phyloP scores from a whole-genome alignment of 768 basidiomycete species.

The Lanmaoa rubissima region DNA sequence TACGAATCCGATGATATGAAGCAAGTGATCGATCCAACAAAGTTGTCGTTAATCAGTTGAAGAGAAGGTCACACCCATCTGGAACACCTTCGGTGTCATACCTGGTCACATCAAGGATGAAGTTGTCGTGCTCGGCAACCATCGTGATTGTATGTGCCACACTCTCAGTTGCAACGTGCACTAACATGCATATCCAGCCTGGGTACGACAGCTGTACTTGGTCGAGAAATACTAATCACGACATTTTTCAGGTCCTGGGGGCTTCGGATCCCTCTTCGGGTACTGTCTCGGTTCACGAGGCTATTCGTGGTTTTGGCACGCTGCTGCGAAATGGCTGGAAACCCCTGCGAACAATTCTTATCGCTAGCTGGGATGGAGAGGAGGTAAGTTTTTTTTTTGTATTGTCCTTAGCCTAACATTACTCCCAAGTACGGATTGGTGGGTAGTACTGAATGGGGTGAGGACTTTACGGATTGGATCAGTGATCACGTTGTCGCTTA shows the following conservation, averaged over 20 bases:
- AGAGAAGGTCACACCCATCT: conserved; percentile 81
- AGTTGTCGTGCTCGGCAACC: conserved; percentile 83
- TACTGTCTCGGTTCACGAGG: conserved; percentile 54
- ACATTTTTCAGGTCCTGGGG: conserved; percentile 41
- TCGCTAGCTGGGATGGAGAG: conserved; percentile 83
- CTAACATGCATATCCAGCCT: conserved; percentile 20
- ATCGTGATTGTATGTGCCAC: conserved; percentile 72
- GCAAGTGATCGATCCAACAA: not conserved
- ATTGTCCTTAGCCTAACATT: conserved; percentile 1
- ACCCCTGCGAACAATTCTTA: conserved; percentile 66
- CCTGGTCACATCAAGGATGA: conserved; percentile 85
- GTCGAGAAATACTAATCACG: not conserved
- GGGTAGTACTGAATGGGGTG: conserved; percentile 92
- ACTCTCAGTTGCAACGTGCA: not conserved
- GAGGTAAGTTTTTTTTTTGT: conserved; percentile 38
- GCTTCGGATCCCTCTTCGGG: conserved; percentile 57
- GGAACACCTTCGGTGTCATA: conserved; percentile 85
- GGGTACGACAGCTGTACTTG: conserved; percentile 14
- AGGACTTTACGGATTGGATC: conserved; percentile 86
- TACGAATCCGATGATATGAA: conserved; percentile 20
- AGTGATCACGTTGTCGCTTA: conserved; percentile 81
- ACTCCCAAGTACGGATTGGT: conserved; percentile 57
- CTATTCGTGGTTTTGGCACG: conserved; percentile 52
- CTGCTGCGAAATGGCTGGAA: conserved; percentile 60
- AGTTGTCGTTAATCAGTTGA: conserved; percentile 48